Evolutionary conservation across 2,329 filamentous ascomycete genomes (phyloP).

Genomic region (Colletotrichum liriopes): DNA sequence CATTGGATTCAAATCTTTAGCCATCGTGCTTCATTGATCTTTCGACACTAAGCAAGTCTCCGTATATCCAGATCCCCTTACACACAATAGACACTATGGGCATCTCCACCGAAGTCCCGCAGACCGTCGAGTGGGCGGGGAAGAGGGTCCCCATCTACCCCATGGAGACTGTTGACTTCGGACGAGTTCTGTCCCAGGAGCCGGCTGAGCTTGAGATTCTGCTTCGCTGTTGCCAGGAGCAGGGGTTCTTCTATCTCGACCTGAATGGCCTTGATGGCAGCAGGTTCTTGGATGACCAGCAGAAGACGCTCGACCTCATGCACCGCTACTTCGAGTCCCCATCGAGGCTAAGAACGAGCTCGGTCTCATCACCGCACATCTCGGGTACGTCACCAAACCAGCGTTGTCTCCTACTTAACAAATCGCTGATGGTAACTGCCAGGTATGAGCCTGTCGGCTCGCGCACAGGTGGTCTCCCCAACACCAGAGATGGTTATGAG

Average conservation of each 20-base stretch:
- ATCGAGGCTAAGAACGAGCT: constrained; percentile 71
- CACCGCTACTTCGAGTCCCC: constrained; percentile 68
- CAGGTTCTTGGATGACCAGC: constrained; percentile 66
- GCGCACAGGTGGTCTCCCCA: constrained; percentile 62
- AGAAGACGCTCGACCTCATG: constrained; percentile 69
- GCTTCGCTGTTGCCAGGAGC: constrained; percentile 63
- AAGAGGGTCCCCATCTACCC: constrained; percentile 65
- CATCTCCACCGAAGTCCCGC: constrained; percentile 47
- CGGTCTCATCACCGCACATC: constrained; percentile 67
- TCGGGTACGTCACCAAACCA: constrained; percentile 56
- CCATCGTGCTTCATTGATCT: not conserved
- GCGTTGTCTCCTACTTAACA: not conserved
- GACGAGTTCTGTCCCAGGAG: constrained; percentile 67
- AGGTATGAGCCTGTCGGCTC: constrained; percentile 66
- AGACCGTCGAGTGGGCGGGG: constrained; percentile 66
- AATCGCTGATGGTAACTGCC: constrained; percentile 6
- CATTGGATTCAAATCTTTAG: not conserved
- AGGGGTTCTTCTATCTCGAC: constrained; percentile 72
- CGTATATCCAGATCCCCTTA: not conserved
- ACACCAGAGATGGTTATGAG: constrained; percentile 68
- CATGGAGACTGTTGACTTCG: constrained; percentile 69
- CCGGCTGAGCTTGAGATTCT: constrained; percentile 68
- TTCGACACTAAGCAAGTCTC: not conserved
- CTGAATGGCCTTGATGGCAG: constrained; percentile 68
- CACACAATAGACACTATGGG: constrained; percentile 26